Base-by-base conservation (phyloP, 192 early-diverging fungal species). In the Podila epicladia region DNA sequence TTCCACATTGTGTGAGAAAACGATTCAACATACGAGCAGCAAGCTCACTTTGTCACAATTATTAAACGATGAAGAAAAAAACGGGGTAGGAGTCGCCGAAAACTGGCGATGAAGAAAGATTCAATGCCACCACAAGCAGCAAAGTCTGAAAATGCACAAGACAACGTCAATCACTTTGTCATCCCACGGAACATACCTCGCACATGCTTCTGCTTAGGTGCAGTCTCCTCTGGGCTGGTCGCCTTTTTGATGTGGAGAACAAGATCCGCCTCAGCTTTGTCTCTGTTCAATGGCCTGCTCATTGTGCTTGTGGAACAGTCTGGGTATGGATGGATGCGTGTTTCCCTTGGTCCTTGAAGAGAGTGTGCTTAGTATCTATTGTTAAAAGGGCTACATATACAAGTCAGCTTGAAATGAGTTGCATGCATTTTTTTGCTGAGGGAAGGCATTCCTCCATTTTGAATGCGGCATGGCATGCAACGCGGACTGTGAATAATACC, bases 171-270 rank as follows among this genome's bases (percentile, higher is more conserved):
- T 15, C 15, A 45, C 41, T 45, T 45, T 45, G 13, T 45, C 41
- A 17, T 45, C 41, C 15, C 41, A 45, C 20, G 24, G 28, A 28
- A 9, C 19, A 75, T 84, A 89, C 88, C 85, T 82, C 90, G 84
- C 38, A 97, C 96, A 83, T 99, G 97, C 83, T 98, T 99, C 82
- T 96, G 96, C 79, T 98, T 98, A 65, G 97, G 97, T 5, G 97
- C 93, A 35, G 92, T 91, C 74, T 98, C 97, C 49, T 97, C 96
- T 37, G 84, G 75, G 62, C 89, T 91, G 15, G 94, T 91, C 9
- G 96, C 97, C 84, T 98, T 98, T 69, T 93, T 93, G 67, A 97
- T 96, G 75, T 92, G 90, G 24, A 85, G 85, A 58, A 93, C 90
- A 38, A 98, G 88, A 48, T 97, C 94, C 48, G 91, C 86, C 70